Percentiles rank a stretch among this genome's conserved stretches.
Evolutionary conservation across 2,329 filamentous ascomycete genomes (phyloP).

Genomic region (Hypoxylon sp.): DNA sequence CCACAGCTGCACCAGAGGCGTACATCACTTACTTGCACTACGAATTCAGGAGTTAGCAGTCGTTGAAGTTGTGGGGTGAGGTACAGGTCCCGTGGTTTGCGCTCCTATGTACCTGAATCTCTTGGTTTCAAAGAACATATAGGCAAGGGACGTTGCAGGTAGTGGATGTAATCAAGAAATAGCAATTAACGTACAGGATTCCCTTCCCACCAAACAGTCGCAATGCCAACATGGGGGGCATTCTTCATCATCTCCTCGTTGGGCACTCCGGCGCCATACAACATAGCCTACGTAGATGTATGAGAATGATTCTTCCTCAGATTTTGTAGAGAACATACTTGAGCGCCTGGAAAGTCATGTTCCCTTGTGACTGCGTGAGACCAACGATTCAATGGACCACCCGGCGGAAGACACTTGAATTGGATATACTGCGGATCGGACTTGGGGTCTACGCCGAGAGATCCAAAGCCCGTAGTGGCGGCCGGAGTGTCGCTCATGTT

Average conservation of each 20-base stretch:
- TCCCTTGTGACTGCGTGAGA: conserved; percentile 85
- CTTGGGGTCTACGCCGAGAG: conserved; percentile 59
- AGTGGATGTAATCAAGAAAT: conserved; percentile 3
- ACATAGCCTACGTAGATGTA: conserved; percentile 80
- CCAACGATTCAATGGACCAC: conserved; percentile 82
- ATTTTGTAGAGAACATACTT: conserved; percentile 66
- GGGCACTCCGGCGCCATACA: conserved; percentile 92
- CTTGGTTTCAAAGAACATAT: conserved; percentile 1
- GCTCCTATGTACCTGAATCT: not conserved
- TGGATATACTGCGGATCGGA: conserved; percentile 68
- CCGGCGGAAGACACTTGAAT: conserved; percentile 67
- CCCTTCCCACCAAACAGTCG: conserved; percentile 97
- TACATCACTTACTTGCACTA: conserved; percentile 52
- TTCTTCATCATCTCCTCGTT: conserved; percentile 88
- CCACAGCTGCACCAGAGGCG: not conserved
- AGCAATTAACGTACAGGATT: conserved; percentile 77
- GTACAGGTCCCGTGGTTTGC: not conserved
- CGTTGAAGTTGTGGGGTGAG: not conserved
- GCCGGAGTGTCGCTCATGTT: conserved; percentile 47
- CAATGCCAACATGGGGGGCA: conserved; percentile 90
- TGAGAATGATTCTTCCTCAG: conserved; percentile 5
- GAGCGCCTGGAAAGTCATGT: conserved; percentile 92
- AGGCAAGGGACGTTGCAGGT: not conserved
- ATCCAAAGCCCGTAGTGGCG: conserved; percentile 45
- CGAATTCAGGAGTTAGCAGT: conserved; percentile 31